Conservation (phyloP, 371 early-diverging fungal species). For the Apophysomyces sp. region DNA sequence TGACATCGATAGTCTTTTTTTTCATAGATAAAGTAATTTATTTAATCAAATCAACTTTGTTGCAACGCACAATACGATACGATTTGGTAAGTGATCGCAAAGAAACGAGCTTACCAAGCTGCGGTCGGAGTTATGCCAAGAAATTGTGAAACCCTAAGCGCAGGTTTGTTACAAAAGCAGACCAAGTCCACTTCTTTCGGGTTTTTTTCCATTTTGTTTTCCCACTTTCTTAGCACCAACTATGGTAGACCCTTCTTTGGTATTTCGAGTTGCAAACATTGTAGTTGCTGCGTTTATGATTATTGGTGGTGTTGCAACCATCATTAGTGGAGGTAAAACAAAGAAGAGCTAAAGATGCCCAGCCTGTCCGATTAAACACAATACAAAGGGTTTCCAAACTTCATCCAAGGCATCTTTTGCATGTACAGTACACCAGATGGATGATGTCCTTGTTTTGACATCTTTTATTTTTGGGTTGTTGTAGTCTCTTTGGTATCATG, state of each 20-base stretch:
- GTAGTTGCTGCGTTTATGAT: conserved; percentile 15
- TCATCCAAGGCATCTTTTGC: conserved; percentile 17
- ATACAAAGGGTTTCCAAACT: conserved; percentile 17
- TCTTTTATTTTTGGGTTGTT: no score
- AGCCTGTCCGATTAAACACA: not conserved
- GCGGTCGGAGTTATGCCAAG: conserved; percentile 3
- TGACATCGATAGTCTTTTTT: no score
- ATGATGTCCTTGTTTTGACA: not conserved
- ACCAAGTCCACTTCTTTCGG: not conserved
- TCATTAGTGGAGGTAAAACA: conserved; percentile 6
- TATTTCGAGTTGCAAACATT: conserved; percentile 14
- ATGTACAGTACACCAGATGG: conserved; percentile 7
- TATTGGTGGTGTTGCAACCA: conserved; percentile 13
- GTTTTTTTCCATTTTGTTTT: not conserved
- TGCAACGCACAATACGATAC: no score
- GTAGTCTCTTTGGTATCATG: conserved; percentile 15
- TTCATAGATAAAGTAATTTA: no score
- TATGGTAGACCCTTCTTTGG: conserved; percentile 9
- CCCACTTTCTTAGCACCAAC: not conserved
- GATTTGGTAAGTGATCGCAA: no score
- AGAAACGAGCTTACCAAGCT: no score
- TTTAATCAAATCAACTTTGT: no score
- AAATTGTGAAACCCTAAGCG: not conserved
- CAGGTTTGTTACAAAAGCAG: not conserved
- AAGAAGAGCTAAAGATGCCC: not conserved